Percentiles rank a stretch among this genome's conserved stretches.
Evolutionary conservation across 148 eudicot genomes (phyloP).

Genomic region (Vaccinium vitisidaea): DNA sequence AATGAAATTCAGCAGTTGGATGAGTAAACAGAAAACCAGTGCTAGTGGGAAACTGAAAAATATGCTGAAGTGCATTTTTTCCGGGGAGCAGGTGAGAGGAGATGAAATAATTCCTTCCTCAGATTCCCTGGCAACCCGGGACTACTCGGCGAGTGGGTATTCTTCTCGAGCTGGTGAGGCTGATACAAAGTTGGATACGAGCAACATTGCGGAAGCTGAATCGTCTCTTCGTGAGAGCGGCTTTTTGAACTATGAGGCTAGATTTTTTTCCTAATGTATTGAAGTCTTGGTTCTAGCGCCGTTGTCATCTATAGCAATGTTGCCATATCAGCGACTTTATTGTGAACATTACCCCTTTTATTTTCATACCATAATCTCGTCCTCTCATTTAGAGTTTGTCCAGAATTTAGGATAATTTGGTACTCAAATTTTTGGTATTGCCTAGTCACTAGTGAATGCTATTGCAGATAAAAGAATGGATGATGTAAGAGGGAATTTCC

Average conservation of each 20-base stretch:
- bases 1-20: conserved; percentile 51
- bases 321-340: background rate
- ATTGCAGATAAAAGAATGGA: background rate
- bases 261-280: conserved; percentile 13
- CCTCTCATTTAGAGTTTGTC: background rate
- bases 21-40: conserved; percentile 24
- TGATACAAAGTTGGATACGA: conserved; percentile 39
- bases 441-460: background rate
- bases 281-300: background rate
- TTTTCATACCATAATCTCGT: background rate
- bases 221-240: conserved; percentile 88
- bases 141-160: conserved; percentile 59
- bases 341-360: background rate
- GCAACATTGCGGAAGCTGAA: conserved; percentile 87
- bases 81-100: conserved; percentile 55
- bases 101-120: conserved; percentile 59
- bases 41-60: conserved; percentile 37
- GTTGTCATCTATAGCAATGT: background rate
- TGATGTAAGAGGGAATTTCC: background rate
- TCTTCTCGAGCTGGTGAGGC: conserved; percentile 52
- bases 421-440: background rate
- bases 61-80: conserved; percentile 77
- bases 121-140: conserved; percentile 71
- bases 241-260: conserved; percentile 80
- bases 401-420: background rate